Conservation (phyloP, 352 stramenopile genomes). For the Blastocystis sp. region DNA sequence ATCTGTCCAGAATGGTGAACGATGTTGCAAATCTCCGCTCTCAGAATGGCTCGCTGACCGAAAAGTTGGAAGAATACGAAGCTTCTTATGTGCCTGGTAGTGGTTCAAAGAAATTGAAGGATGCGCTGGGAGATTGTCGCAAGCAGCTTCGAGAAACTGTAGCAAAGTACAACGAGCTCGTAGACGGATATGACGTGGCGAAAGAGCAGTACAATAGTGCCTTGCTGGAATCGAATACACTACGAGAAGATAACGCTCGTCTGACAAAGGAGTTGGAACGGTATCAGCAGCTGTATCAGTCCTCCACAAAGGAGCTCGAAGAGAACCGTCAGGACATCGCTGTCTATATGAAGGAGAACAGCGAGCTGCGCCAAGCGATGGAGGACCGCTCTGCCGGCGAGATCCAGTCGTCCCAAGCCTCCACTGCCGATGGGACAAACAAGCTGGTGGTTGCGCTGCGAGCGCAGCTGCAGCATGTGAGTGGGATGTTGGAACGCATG, state of each 20-base stretch:
- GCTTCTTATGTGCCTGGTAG: not conserved
- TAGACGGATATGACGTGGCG: constrained; percentile 31
- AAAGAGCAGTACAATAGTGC: not conserved
- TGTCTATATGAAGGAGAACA: constrained; percentile 11
- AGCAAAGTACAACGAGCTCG: constrained; percentile 43
- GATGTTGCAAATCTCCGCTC: not conserved
- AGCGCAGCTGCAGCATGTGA: not conserved
- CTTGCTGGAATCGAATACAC: not conserved
- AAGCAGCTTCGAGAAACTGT: constrained; percentile 22
- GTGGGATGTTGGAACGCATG: not conserved
- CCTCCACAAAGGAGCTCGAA: constrained; percentile 33
- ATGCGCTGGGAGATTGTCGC: not conserved
- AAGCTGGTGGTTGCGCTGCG: not conserved
- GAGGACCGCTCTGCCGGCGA: not conserved
- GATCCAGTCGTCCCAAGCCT: not conserved
- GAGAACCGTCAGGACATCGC: constrained; percentile 41
- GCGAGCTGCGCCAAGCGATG: constrained; percentile 22
- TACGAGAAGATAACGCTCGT: constrained; percentile 4
- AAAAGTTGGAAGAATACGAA: constrained; percentile 16
- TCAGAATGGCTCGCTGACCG: not conserved
- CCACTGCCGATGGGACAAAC: not conserved
- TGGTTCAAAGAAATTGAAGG: constrained; percentile 55
- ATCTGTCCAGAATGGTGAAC: constrained; percentile 12
- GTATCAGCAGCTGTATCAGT: constrained; percentile 11
- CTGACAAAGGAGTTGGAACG: constrained; percentile 2